Evolutionary conservation across 257 asterid species (phyloP).

Genomic region (Forsythia suspensa): DNA sequence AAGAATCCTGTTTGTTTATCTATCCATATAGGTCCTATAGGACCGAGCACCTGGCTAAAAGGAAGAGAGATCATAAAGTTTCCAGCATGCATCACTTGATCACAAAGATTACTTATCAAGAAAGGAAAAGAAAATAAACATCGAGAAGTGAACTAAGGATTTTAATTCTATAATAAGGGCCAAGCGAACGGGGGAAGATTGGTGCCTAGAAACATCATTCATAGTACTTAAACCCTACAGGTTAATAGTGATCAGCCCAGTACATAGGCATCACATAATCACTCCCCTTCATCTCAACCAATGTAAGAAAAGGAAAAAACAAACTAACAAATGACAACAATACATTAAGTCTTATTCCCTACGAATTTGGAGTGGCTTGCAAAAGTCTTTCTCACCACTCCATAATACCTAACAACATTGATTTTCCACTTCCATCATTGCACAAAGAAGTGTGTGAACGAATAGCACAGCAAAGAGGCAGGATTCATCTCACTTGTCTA

Average conservation of each 20-base stretch:
- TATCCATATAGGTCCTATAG: no score
- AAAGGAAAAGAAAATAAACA: neutral
- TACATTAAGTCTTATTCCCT: neutral
- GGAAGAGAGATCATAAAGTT: no score
- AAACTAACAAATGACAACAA: neutral
- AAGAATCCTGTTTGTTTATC: neutral
- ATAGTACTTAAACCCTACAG: neutral
- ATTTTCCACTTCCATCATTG: neutral
- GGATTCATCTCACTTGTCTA: conserved; percentile 70
- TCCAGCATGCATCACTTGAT: no score
- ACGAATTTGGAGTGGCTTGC: neutral
- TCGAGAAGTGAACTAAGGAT: neutral
- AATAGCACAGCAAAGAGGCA: conserved; percentile 9
- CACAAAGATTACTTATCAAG: neutral
- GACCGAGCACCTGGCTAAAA: no score
- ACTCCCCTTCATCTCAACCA: neutral
- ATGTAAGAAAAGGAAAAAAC: neutral
- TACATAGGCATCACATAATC: neutral
- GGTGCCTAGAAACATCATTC: neutral
- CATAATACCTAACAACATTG: neutral
- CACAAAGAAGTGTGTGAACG: neutral
- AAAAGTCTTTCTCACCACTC: neutral
- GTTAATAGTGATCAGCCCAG: neutral
- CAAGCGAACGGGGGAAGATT: neutral
- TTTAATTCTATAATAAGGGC: neutral